Evolutionary conservation across 306 rosid species (phyloP).

Genomic region (Inga leiocalycina): DNA sequence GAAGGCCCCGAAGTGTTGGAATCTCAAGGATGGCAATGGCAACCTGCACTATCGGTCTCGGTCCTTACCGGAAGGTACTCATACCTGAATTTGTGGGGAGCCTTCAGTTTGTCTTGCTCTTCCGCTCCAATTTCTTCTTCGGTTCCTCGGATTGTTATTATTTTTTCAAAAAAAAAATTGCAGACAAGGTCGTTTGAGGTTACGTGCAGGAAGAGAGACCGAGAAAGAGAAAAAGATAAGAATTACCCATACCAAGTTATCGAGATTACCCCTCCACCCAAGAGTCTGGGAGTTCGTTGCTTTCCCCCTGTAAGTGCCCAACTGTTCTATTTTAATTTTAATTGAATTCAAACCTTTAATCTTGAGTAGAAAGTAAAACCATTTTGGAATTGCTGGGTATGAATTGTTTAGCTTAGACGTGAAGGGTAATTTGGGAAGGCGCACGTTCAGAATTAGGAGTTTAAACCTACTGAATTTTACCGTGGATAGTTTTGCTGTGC

Average conservation of each 20-base stretch:
- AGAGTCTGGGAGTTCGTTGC: constrained; percentile 88
- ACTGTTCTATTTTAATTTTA: not conserved
- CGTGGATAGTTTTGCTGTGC: not conserved
- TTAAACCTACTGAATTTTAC: not conserved
- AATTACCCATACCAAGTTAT: constrained; percentile 76
- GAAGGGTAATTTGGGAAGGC: not conserved
- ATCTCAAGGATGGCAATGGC: constrained; percentile 52
- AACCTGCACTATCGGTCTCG: constrained; percentile 44
- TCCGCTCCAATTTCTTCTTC: not conserved
- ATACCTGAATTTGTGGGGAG: not conserved
- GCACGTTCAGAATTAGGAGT: not conserved
- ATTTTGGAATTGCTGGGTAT: not conserved
- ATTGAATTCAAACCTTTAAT: not conserved
- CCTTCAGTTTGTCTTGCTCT: not conserved
- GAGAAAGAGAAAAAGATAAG: constrained; percentile 49
- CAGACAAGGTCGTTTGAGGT: constrained; percentile 58
- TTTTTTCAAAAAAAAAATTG: not conserved
- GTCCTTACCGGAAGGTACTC: constrained; percentile 46
- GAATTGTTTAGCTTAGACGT: not conserved
- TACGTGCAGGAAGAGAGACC: constrained; percentile 73
- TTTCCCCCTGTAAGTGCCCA: constrained; percentile 67
- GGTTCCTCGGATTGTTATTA: not conserved
- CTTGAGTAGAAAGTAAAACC: not conserved
- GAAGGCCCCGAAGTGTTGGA: not conserved
- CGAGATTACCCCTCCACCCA: constrained; percentile 97